Conservation (phyloP, 805 yeast genomes). For the Cyberlindnera veronae region DNA sequence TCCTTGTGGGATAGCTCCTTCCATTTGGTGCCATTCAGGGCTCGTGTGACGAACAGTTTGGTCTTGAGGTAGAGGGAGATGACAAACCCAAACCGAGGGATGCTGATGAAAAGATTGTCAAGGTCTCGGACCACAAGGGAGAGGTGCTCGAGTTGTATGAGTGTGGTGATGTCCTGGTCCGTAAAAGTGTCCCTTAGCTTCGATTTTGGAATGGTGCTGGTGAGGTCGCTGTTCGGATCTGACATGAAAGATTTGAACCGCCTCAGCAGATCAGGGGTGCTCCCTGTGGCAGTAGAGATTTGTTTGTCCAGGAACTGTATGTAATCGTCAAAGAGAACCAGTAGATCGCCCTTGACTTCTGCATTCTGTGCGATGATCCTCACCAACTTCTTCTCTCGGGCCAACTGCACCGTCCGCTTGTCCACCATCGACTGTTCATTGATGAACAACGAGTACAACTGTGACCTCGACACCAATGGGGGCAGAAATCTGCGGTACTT, state of each 20-base stretch:
- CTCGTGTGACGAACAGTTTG: conserved; percentile 40
- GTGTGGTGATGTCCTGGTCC: conserved; percentile 25
- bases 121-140: conserved; percentile 40
- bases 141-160: conserved; percentile 41
- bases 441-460: conserved; percentile 46
- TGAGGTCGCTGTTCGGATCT: background rate
- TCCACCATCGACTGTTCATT: conserved; percentile 51
- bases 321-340: conserved; percentile 30
- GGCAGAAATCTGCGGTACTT: conserved; percentile 19
- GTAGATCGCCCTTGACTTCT: conserved; percentile 39
- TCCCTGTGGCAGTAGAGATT: background rate
- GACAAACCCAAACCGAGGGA: conserved; percentile 50
- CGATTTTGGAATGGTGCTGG: conserved; percentile 1
- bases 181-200: conserved; percentile 7
- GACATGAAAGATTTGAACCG: conserved; percentile 4
- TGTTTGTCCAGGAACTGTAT: conserved; percentile 3
- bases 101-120: conserved; percentile 39
- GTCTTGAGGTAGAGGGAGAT: conserved; percentile 43
- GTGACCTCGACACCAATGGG: conserved; percentile 24
- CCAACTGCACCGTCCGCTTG: conserved; percentile 36
- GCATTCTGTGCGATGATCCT: conserved; percentile 25
- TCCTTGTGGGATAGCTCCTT: conserved; percentile 43
- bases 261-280: background rate
- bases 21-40: conserved; percentile 34
- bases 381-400: conserved; percentile 35